phyloP scores from a whole-genome alignment of 2,329 filamentous ascomycete species.

The Colletotrichum sp. region DNA sequence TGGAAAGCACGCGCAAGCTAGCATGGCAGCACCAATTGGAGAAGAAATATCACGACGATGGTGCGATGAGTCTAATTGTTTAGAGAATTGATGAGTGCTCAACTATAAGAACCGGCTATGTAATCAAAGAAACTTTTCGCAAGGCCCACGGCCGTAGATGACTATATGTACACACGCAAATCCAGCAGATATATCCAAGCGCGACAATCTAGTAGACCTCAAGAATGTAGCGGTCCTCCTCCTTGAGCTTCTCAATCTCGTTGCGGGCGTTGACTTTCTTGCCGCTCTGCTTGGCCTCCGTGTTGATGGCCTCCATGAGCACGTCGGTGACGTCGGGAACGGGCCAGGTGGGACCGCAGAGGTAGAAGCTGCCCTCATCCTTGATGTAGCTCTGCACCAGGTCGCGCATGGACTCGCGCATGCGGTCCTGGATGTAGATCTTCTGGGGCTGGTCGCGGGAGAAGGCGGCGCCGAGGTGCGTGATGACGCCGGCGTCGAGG shows the following conservation, averaged over 20 bases:
- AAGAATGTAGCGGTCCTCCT: constrained; percentile 89
- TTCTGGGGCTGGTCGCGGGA: constrained; percentile 96
- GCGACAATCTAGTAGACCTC: constrained; percentile 79
- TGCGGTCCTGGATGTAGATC: constrained; percentile 99
- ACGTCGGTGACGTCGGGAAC: constrained; percentile 96
- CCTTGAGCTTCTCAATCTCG: constrained; percentile 98
- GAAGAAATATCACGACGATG: not conserved
- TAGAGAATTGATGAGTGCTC: not conserved
- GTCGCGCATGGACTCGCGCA: constrained; percentile 84
- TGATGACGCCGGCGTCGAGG: constrained; percentile 93
- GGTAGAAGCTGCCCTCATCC: constrained; percentile 92
- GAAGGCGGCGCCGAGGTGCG: constrained; percentile 90
- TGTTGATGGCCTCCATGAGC: constrained; percentile 86
- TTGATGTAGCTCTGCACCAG: constrained; percentile 87
- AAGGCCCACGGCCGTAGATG: not conserved
- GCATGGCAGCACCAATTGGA: not conserved
- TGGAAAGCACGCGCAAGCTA: not conserved
- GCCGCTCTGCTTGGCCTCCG: constrained; percentile 70
- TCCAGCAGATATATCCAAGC: not conserved
- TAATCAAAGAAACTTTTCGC: not conserved
- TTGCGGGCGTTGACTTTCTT: constrained; percentile 86
- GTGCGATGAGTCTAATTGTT: not conserved
- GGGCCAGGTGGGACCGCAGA: constrained; percentile 97
- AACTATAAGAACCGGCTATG: not conserved
- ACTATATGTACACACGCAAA: not conserved